These are phyloP conservation scores for Suillus tomentosus DNA, from an alignment of 768 basidiomycete species.

Conservation along the genomic window DNA sequence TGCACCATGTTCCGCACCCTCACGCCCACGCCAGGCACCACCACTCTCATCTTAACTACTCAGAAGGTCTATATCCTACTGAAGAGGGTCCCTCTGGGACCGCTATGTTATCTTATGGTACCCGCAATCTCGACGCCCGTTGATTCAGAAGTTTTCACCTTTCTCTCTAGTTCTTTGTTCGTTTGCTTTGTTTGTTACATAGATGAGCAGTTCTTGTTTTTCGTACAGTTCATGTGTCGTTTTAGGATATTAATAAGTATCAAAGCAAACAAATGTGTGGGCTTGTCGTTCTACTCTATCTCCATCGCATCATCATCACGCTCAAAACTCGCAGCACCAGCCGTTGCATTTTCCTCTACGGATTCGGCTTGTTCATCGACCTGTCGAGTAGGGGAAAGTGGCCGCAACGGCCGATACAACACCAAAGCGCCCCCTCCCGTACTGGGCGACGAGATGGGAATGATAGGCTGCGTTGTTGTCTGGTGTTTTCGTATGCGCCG, in stretches of 20 bases:
- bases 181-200: slow-evolving; percentile 27
- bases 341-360: slow-evolving; percentile 17
- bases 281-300: slow-evolving; percentile 36
- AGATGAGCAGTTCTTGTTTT: slow-evolving; percentile 27
- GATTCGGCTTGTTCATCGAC: slow-evolving; percentile 18
- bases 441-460: slow-evolving; percentile 19
- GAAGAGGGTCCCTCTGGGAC: slow-evolving; percentile 26
- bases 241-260: slow-evolving; percentile 17
- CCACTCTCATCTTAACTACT: slow-evolving; percentile 53
- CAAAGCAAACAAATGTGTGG: slow-evolving; percentile 11
- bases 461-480: slow-evolving; percentile 23
- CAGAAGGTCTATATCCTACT: slow-evolving; percentile 40
- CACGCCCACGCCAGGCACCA: slow-evolving; percentile 78
- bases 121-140: slow-evolving; percentile 25
- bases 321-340: neutral
- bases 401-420: slow-evolving; percentile 47
- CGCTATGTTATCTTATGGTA: slow-evolving; percentile 49
- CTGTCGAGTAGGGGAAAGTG: slow-evolving; percentile 20
- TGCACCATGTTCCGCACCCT: slow-evolving; percentile 83
- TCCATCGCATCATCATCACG: slow-evolving; percentile 54
- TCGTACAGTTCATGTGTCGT: slow-evolving; percentile 27
- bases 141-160: neutral
- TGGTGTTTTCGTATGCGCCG: slow-evolving; percentile 43
- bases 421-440: slow-evolving; percentile 49
- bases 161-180: slow-evolving; percentile 13